phyloP scores from a whole-genome alignment of 2,329 filamentous ascomycete species.

The Lecanosticta acicola region DNA sequence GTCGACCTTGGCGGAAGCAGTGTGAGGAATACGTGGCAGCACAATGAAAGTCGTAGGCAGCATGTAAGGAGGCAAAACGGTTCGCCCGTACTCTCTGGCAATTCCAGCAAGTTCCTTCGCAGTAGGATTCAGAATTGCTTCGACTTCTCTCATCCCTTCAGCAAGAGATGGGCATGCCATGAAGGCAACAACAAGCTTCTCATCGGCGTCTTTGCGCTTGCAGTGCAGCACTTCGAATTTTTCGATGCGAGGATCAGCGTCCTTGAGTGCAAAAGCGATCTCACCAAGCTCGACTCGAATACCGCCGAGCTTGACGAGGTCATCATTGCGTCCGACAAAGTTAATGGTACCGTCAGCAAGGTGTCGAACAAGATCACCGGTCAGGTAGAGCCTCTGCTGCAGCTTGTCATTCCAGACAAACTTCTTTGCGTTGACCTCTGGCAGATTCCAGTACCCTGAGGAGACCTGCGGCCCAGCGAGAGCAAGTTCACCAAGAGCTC shows the following conservation, averaged over 20 bases:
- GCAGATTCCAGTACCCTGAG: conserved; percentile 29
- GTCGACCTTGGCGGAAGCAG: conserved; percentile 13
- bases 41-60: conserved; percentile 12
- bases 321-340: conserved; percentile 19
- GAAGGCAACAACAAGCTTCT: conserved; percentile 12
- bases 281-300: conserved; percentile 18
- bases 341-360: conserved; percentile 13
- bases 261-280: conserved; percentile 34
- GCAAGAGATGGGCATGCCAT: conserved; percentile 10
- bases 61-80: conserved; percentile 12
- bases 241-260: conserved; percentile 9
- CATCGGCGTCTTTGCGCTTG: conserved; percentile 6
- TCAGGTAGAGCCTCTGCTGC: conserved; percentile 14
- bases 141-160: background rate
- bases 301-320: conserved; percentile 16
- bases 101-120: conserved; percentile 7
- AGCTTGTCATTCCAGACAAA: conserved; percentile 49
- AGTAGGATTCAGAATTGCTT: background rate
- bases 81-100: conserved; percentile 6
- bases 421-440: conserved; percentile 28
- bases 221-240: conserved; percentile 11
- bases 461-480: conserved; percentile 31
- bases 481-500: conserved; percentile 29
- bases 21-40: conserved; percentile 9
- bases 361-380: conserved; percentile 19